Percentiles rank a stretch among this genome's conserved stretches.
phyloP scores from a whole-genome alignment of 2,329 filamentous ascomycete species.

The Xylaria sp. region DNA sequence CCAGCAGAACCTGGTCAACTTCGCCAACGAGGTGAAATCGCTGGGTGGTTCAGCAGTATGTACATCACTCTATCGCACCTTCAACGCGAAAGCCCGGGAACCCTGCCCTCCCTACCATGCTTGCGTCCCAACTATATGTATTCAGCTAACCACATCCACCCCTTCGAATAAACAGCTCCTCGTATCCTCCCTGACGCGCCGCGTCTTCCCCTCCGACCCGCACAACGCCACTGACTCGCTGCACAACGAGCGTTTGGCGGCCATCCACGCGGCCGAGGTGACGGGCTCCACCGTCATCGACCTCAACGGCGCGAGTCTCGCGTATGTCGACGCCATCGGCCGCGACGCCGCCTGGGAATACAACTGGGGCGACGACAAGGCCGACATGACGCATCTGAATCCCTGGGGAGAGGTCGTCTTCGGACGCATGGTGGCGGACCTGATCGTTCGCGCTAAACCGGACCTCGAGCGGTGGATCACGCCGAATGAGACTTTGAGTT shows the following conservation, averaged over 20 bases:
- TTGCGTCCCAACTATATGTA: background rate
- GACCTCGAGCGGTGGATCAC: slow-evolving; percentile 45
- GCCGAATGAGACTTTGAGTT: slow-evolving; percentile 50
- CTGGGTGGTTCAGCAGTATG: slow-evolving; percentile 58
- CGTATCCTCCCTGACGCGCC: slow-evolving; percentile 66
- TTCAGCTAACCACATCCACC: background rate
- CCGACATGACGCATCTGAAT: slow-evolving; percentile 69
- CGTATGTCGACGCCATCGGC: slow-evolving; percentile 65
- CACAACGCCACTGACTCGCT: slow-evolving; percentile 61
- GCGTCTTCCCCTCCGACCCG: slow-evolving; percentile 52
- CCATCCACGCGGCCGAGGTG: slow-evolving; percentile 58
- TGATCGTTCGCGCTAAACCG: slow-evolving; percentile 53
- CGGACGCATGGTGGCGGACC: slow-evolving; percentile 65
- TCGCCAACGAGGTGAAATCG: slow-evolving; percentile 56
- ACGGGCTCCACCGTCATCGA: slow-evolving; percentile 57
- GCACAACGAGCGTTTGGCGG: slow-evolving; percentile 56
- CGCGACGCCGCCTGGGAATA: slow-evolving; percentile 58
- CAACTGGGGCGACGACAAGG: slow-evolving; percentile 52
- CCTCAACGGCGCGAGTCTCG: slow-evolving; percentile 61
- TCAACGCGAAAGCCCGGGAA: too few relatives aligned
- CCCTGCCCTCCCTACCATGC: too few relatives aligned
- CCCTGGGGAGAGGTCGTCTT: slow-evolving; percentile 65
- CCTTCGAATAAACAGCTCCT: slow-evolving; percentile 53
- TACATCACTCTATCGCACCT: background rate
- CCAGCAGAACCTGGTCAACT: slow-evolving; percentile 48